Evolutionary conservation across 768 basidiomycete species (phyloP).

Genomic region (Mycena latifolia): DNA sequence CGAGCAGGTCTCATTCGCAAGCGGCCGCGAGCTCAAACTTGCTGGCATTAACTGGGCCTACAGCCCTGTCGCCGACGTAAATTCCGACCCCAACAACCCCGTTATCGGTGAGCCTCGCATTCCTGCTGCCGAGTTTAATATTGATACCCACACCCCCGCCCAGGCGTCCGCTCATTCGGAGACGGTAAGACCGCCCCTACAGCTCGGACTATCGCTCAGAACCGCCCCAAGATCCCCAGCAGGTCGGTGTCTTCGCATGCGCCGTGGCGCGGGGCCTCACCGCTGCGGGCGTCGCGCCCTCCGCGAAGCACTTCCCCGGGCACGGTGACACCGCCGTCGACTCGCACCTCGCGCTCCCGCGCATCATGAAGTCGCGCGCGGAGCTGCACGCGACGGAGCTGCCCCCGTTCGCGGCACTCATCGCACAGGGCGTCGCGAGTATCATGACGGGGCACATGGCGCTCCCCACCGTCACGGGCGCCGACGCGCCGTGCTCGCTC

Average conservation of each 20-base stretch:
- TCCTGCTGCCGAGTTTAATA: background rate
- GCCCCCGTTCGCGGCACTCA: conserved; percentile 66
- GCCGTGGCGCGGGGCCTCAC: conserved; percentile 65
- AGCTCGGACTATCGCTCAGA: background rate
- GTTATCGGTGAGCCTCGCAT: conserved; percentile 65
- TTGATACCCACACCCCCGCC: background rate
- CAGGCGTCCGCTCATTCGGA: conserved; percentile 79
- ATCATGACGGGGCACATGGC: conserved; percentile 86
- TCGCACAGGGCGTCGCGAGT: conserved; percentile 58
- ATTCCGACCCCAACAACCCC: conserved; percentile 76
- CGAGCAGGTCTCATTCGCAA: conserved; percentile 58
- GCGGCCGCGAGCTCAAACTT: conserved; percentile 67
- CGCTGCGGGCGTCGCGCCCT: conserved; percentile 65
- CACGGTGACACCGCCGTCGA: conserved; percentile 82
- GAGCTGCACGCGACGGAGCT: conserved; percentile 64
- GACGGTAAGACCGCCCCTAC: conserved; percentile 57
- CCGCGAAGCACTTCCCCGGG: conserved; percentile 80
- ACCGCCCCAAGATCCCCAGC: conserved; percentile 59
- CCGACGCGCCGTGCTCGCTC: conserved; percentile 70
- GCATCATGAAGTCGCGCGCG: conserved; percentile 62
- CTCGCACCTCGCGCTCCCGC: conserved; percentile 75
- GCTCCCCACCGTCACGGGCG: conserved; percentile 66
- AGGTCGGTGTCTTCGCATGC: conserved; percentile 61
- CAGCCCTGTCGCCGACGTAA: conserved; percentile 80
- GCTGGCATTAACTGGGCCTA: conserved; percentile 81